Conservation (phyloP, 352 stramenopile genomes). For the Thraustotheca clavata region DNA sequence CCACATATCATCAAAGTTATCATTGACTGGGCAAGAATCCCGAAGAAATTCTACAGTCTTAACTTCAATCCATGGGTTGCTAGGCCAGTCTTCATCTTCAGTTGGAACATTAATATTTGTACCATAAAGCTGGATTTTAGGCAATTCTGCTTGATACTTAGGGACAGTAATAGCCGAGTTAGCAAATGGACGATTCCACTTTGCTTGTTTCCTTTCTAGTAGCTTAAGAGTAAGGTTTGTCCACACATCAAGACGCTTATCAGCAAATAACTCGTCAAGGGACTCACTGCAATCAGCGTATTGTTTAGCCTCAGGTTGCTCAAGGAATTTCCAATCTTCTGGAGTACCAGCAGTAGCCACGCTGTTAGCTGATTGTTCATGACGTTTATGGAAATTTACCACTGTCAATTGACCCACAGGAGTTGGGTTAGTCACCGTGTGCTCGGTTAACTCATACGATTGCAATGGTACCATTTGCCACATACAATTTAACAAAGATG, state of each 20-base stretch:
- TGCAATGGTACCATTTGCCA: constrained; percentile 15
- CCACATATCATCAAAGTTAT: constrained; percentile 12
- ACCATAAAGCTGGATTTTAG: constrained; percentile 3
- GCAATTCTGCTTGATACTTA: constrained; percentile 4
- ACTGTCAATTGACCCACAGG: constrained; percentile 9
- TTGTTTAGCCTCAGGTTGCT: constrained; percentile 6
- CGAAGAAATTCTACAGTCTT: background rate
- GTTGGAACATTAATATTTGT: background rate
- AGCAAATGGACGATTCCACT: constrained; percentile 1
- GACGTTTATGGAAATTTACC: constrained; percentile 7
- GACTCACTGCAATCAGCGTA: constrained; percentile 11
- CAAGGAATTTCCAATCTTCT: constrained; percentile 11
- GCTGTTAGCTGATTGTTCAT: background rate
- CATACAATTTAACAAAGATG: constrained; percentile 15
- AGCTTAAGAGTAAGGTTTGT: constrained; percentile 17
- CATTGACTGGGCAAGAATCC: background rate
- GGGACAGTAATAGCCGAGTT: background rate
- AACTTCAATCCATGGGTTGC: background rate
- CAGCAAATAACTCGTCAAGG: constrained; percentile 5
- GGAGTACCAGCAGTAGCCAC: background rate
- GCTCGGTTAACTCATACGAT: background rate
- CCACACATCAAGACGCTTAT: constrained; percentile 12
- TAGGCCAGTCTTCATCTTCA: constrained; percentile 13
- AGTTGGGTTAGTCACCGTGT: background rate
- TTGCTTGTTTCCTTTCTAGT: background rate